Evolutionary conservation across 352 stramenopile species (phyloP).

Genomic region (Pythium guiyangense): DNA sequence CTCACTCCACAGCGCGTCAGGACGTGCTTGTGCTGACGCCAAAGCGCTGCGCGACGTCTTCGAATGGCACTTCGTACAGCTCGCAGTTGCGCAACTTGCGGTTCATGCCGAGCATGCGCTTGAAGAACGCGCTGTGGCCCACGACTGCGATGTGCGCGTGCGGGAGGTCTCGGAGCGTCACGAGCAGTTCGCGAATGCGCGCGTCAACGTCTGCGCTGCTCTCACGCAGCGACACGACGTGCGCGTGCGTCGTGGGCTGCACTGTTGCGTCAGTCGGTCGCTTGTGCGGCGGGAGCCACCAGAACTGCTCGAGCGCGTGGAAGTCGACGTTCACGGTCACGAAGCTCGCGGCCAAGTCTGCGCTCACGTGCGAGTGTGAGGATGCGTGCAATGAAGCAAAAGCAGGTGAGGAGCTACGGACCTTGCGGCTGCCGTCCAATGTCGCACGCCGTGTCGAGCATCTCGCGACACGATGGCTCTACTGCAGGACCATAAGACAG

Average conservation of each 20-base stretch:
- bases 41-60: conserved; percentile 19
- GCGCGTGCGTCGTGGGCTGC: conserved; percentile 27
- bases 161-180: conserved; percentile 42
- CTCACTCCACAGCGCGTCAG: no score
- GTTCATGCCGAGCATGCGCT: conserved; percentile 74
- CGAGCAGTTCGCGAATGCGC: conserved; percentile 63
- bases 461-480: conserved; percentile 68
- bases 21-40: conserved; percentile 1
- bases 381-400: neutral
- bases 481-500: conserved; percentile 48
- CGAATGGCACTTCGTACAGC: conserved; percentile 38
- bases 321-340: conserved; percentile 33
- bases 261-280: conserved; percentile 16
- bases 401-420: conserved; percentile 1
- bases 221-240: conserved; percentile 62
- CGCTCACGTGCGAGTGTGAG: neutral
- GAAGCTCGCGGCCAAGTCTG: conserved; percentile 37
- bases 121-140: conserved; percentile 83
- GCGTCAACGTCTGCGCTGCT: conserved; percentile 45
- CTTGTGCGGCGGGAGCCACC: conserved; percentile 57
- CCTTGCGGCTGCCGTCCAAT: conserved; percentile 57
- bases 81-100: conserved; percentile 83
- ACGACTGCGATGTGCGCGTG: conserved; percentile 76
- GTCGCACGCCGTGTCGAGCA: conserved; percentile 83
- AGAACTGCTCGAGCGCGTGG: conserved; percentile 38